Percentiles rank a stretch among this genome's conserved stretches.
phyloP scores from a whole-genome alignment of 2,329 filamentous ascomycete genomes.

The Xylariales sp. region DNA sequence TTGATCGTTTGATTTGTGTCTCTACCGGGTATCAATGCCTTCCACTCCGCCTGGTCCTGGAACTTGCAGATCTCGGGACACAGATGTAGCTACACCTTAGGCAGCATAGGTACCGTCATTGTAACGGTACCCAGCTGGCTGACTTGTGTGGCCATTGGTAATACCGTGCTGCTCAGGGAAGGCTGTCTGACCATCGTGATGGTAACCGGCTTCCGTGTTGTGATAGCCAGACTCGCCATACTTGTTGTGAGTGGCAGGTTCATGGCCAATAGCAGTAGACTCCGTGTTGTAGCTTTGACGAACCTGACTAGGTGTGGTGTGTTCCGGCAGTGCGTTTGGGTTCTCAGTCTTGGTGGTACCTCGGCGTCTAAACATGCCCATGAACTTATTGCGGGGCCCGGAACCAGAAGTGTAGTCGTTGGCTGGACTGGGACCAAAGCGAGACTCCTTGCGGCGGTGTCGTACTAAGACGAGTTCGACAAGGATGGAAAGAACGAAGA shows the following conservation, averaged over 20 bases:
- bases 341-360: slow-evolving; percentile 16
- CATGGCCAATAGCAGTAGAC: slow-evolving; percentile 25
- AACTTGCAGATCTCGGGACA: no score
- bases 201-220: no score
- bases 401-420: slow-evolving; percentile 37
- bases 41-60: no score
- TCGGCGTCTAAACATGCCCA: slow-evolving; percentile 27
- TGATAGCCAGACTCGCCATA: slow-evolving; percentile 24
- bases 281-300: slow-evolving; percentile 33
- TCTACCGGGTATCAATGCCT: no score
- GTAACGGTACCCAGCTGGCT: slow-evolving; percentile 19
- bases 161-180: slow-evolving; percentile 22
- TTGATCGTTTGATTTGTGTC: no score
- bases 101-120: slow-evolving; percentile 10
- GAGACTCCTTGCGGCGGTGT: slow-evolving; percentile 55
- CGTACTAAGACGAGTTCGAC: slow-evolving; percentile 65
- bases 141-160: not conserved
- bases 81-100: no score
- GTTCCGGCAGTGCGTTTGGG: slow-evolving; percentile 29
- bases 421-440: slow-evolving; percentile 34
- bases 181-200: slow-evolving; percentile 24
- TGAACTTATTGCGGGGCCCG: slow-evolving; percentile 23
- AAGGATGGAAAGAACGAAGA: slow-evolving; percentile 70
- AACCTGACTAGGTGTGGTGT: slow-evolving; percentile 29
- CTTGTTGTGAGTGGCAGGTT: slow-evolving; percentile 22